Conservation (phyloP, 2,329 filamentous ascomycete species). For the Ophiocordyceps camponoti-leonardi region DNA sequence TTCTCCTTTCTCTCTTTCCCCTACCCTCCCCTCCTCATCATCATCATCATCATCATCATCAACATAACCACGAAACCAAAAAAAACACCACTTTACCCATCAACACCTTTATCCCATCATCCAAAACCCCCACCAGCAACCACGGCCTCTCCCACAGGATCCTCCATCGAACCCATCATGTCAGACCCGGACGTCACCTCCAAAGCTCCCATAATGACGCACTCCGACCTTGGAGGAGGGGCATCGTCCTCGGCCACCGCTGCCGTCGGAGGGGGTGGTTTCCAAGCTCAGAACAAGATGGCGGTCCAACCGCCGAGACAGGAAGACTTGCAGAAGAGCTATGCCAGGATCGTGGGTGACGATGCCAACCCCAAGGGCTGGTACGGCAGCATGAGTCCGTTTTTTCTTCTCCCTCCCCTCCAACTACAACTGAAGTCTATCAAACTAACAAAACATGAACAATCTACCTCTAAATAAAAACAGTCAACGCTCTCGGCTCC, state of each 20-base stretch:
- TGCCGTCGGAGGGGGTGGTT: constrained; percentile 19
- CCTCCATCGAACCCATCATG: constrained; percentile 6
- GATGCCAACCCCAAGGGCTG: constrained; percentile 63
- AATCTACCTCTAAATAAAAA: too few species aligned
- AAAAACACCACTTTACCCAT: too few species aligned
- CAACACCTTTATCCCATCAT: too few species aligned
- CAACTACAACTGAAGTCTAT: too few species aligned
- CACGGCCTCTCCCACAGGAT: constrained; percentile 4
- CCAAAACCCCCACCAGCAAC: background rate
- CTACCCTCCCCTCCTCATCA: too few species aligned
- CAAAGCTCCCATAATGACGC: constrained; percentile 10
- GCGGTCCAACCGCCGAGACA: constrained; percentile 62
- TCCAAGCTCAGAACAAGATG: constrained; percentile 39
- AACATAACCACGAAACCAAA: too few species aligned
- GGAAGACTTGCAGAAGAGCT: constrained; percentile 73
- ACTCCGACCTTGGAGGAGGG: constrained; percentile 1
- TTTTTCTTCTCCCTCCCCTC: background rate
- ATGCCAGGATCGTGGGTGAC: constrained; percentile 46
- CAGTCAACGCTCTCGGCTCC: constrained; percentile 57
- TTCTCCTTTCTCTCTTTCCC: too few species aligned
- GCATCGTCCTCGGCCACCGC: background rate
- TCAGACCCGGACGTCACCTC: constrained; percentile 10
- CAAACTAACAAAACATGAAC: too few species aligned
- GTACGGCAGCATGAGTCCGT: constrained; percentile 77
- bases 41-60: too few species aligned